These are phyloP conservation scores for Trichoderma sp. DNA, from an alignment of 2,329 filamentous ascomycete genomes.

Conservation along the genomic window DNA sequence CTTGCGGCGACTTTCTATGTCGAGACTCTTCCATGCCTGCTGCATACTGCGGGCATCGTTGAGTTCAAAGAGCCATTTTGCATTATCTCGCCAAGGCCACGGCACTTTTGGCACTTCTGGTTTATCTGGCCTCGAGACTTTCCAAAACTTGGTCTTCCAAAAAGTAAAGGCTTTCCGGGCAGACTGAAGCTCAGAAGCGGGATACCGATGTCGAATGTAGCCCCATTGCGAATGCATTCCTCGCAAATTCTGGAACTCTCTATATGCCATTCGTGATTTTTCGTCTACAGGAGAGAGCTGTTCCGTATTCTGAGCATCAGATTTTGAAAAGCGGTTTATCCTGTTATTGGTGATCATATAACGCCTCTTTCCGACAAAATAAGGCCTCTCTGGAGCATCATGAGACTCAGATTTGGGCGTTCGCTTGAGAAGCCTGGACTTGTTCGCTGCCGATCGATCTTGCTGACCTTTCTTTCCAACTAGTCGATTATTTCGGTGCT, in stretches of 20 bases:
- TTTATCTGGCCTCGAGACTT: slow-evolving; percentile 29
- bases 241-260: slow-evolving; percentile 15
- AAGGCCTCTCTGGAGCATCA: not conserved
- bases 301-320: not conserved
- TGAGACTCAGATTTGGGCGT: not conserved
- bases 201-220: slow-evolving; percentile 38
- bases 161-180: slow-evolving; percentile 36
- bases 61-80: slow-evolving; percentile 40
- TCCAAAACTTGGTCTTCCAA: slow-evolving; percentile 39
- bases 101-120: slow-evolving; percentile 29
- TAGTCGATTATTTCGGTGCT: not conserved
- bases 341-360: slow-evolving; percentile 23
- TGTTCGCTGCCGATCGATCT: not conserved
- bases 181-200: slow-evolving; percentile 32
- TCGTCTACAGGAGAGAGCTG: slow-evolving; percentile 4
- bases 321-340: not conserved
- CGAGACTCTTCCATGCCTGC: slow-evolving; percentile 40
- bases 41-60: slow-evolving; percentile 40
- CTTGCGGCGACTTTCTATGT: slow-evolving; percentile 34
- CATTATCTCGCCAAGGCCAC: slow-evolving; percentile 37
- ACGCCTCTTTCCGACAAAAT: slow-evolving; percentile 13
- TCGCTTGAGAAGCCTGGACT: not conserved
- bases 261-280: not conserved
- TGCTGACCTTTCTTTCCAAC: not conserved
- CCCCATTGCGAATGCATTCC: slow-evolving; percentile 40